These are phyloP conservation scores for Cutaneotrichosporon sp. DNA, from an alignment of 1,284 basidiomycete species.

Conservation along the genomic window DNA sequence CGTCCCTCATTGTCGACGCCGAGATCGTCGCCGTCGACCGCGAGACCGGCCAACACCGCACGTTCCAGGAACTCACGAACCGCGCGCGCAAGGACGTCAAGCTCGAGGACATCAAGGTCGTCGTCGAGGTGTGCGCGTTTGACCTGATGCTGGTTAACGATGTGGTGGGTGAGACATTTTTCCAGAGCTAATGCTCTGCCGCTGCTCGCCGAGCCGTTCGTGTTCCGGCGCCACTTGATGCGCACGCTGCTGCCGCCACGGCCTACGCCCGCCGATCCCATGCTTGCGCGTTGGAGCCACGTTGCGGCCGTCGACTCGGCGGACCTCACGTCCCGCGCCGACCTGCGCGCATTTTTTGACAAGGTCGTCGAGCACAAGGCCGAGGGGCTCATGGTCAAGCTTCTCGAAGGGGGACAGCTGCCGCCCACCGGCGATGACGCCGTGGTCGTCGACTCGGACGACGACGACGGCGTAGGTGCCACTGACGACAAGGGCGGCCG, in stretches of 20 bases:
- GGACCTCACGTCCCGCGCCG: constrained; percentile 47
- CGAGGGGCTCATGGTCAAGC: constrained; percentile 93
- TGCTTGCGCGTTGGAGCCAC: constrained; percentile 64
- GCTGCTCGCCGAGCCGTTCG: constrained; percentile 66
- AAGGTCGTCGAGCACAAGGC: constrained; percentile 72
- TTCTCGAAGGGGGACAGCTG: constrained; percentile 51
- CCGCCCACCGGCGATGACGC: constrained; percentile 30
- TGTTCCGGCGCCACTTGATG: constrained; percentile 64
- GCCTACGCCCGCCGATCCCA: constrained; percentile 51
- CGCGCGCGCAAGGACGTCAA: constrained; percentile 97
- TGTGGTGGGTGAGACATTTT: constrained; percentile 56
- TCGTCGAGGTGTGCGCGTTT: constrained; percentile 92
- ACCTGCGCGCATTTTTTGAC: constrained; percentile 72
- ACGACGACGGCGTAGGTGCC: constrained; percentile 53
- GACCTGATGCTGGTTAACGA: constrained; percentile 93
- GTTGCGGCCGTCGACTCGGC: constrained; percentile 69
- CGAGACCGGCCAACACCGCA: constrained; percentile 74
- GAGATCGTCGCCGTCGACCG: constrained; percentile 96
- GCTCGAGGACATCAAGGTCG: constrained; percentile 90
- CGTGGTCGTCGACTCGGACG: constrained; percentile 22
- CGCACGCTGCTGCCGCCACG: constrained; percentile 57
- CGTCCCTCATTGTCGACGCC: constrained; percentile 88
- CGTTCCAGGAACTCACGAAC: constrained; percentile 94
- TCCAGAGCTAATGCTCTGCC: constrained; percentile 51
- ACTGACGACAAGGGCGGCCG: constrained; percentile 1